phyloP scores from a whole-genome alignment of 768 basidiomycete genomes.

The Pisolithus albus region DNA sequence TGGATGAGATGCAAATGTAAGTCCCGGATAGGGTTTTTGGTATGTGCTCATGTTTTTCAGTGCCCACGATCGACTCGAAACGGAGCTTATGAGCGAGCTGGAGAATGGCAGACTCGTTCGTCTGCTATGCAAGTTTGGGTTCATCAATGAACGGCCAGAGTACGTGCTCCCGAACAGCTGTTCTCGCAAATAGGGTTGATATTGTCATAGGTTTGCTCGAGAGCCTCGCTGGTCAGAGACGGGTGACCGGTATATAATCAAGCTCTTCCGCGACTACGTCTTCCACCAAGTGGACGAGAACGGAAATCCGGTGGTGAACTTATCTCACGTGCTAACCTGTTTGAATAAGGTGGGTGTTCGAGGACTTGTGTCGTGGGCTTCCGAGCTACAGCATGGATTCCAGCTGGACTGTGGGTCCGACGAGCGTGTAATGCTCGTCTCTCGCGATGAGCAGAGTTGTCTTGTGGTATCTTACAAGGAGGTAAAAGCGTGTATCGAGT shows the following conservation, averaged over 20 bases:
- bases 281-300: constrained; percentile 95
- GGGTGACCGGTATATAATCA: constrained; percentile 95
- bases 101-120: constrained; percentile 92
- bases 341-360: constrained; percentile 73
- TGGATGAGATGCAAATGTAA: constrained; percentile 72
- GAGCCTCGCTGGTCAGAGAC: constrained; percentile 98
- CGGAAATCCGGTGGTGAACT: constrained; percentile 82
- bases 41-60: constrained; percentile 32
- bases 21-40: constrained; percentile 20
- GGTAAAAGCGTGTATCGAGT: constrained; percentile 77
- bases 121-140: constrained; percentile 88
- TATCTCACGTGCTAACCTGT: constrained; percentile 86
- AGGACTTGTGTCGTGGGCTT: background rate
- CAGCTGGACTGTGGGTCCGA: constrained; percentile 92
- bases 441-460: constrained; percentile 94
- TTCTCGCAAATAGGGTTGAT: background rate
- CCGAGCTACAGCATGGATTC: background rate
- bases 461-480: constrained; percentile 91
- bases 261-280: constrained; percentile 95
- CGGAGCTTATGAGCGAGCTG: constrained; percentile 78
- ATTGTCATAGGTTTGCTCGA: constrained; percentile 75
- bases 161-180: constrained; percentile 35
- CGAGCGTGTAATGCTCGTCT: constrained; percentile 90
- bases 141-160: constrained; percentile 99
- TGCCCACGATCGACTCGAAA: constrained; percentile 74